Evolutionary conservation across 2,329 filamentous ascomycete genomes (phyloP), one percentile per base, ranked within the genome.

Genomic region (Penicillium sp.): DNA sequence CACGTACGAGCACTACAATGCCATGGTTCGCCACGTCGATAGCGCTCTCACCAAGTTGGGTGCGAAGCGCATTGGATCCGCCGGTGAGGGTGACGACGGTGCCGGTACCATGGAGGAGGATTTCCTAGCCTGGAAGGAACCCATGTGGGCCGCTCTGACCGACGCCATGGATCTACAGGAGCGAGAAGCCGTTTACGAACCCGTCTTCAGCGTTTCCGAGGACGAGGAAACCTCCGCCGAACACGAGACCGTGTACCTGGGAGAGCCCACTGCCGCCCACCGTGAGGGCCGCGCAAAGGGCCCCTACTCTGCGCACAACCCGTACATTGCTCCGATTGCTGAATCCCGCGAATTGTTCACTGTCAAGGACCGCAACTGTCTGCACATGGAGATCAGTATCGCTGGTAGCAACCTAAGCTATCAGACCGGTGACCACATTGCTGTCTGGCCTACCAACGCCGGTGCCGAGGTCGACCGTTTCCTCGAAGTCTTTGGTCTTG

Each of bases 61-160:
- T 55, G 94, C 89, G 11, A 81, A 85, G 67, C 83, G 90, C 61
- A 90, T 99, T 62, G 92, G 94, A 41, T 80, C 86, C 51, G 90
- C 92, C 50, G 94, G 95, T 63, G 92, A 97, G 77, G 94, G 94
- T 66, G 94, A 99, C 66, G 94, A 99, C 70, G 94, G 95, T 58
- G 92, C 94, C 60, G 94, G 95, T 55, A 99, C 94, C 51, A 99
- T 99, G 95, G 94, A 99, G 76, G 95, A 99, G 76, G 95, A 99
- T 68, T 99, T 97, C 74, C 77, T 99, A 65, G 90, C 92, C 60
- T 99, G 94, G 94, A 99, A 99, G 78, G 94, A 99, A 67, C 92
- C 92, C 56, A 99, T 99, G 94, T 99, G 95, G 94, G 79, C 82
- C 64, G 89, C 88, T 54, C 80, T 99, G 47, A 81, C 88, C 22